Base-by-base conservation (phyloP, 352 stramenopile species). In the Phytophthora sp. region DNA sequence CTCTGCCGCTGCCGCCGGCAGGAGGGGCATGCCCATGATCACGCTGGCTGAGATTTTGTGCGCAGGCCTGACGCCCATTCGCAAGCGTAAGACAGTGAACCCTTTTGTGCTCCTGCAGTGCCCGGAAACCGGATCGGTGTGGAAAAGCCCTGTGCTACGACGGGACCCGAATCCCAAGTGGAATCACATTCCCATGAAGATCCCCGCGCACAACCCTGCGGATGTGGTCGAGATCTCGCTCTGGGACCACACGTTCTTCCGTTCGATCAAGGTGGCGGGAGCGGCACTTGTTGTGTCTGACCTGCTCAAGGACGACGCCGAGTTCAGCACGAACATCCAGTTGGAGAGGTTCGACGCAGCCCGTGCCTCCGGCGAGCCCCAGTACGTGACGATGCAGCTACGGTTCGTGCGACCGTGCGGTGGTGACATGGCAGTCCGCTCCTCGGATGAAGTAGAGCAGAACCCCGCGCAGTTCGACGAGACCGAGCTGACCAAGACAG, bases 161-260 rank as follows among this genome's bases (percentile, higher is more conserved):
- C 72, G 72, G 41, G 58, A 82, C n/a, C 48, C 44, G 9, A 74
- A 81, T 43, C 77, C 77, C 18, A 72, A 62, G 54, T 84, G 74
- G 77, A 71, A 69, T 11, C 55, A 71, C 38, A 69, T 82, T 13
- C 69, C 74, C 0, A 42, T 90, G 9, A 69, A 69, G 18, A 66
- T 85, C 32, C 73, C 76, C 5, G 37, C 70, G 7, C 48, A 83
- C 12, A 61, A 72, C 20, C 50, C 42, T 3, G 54, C 56, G 20
- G 72, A 78, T 30, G 70, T 86, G 8, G 48, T 84, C 26, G 77
- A 88, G 62, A 73, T 89, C n/a, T 79, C 74, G 61, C 66, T 91
- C 3, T 91, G 77, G 77, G 82, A 91, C 64, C 72, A 89, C 50
- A 62, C 66, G 3, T 74, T 91, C 44, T 87, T 91, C 49, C 80